Base-by-base conservation (phyloP, 2,329 filamentous ascomycete species). In the Cladosporium phlei region DNA sequence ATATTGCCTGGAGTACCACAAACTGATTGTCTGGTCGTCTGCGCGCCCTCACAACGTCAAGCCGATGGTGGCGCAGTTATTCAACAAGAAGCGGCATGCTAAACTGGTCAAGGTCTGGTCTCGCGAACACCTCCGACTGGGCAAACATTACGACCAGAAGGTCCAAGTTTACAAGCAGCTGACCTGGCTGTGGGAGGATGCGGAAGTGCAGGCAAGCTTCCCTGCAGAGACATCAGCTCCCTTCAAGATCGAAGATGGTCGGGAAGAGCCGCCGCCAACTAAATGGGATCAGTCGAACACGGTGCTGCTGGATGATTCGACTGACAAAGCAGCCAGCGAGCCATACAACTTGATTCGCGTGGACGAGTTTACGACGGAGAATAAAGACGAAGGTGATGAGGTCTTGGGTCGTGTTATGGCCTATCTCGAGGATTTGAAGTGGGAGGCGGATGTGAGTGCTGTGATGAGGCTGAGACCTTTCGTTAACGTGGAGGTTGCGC, bases 101-200 rank as follows among this genome's bases (percentile, higher is more conserved):
- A 66, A 72, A 19, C 73, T 94, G 14, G 73, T 87, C 22, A 85
- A 82, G 14, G 69, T 83, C 46, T 96, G 90, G 89, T 84, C 75
- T 5, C 81, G 93, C 22, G 84, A 95, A 59, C 78, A 76, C 20
- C 83, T 97, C 49, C 79, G 79, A 16, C 24, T 47, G 6, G 45
- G 45, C 0, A 51, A 63, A 3, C 83, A 95, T 62, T 95, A 86
- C 69, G 70, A 75, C 48, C 56, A 66, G 39, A 85, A 86, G 48
- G 82, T 91, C 0, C 87, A 94, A 64, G 88, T 90, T 48, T 97
- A 96, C 75, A 98, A 98, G 71, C 79, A 86, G 28, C 75, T 98
- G 3, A 74, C 79, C 0, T 72, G 68, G 39, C 68, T 96, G 0
- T 98, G 93, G 93, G 66, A 71, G 6, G 56, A 69, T 4, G 46